These are phyloP conservation scores for Podochytrium sp. DNA, from an alignment of 192 early-diverging fungal species.

Conservation along the genomic window DNA sequence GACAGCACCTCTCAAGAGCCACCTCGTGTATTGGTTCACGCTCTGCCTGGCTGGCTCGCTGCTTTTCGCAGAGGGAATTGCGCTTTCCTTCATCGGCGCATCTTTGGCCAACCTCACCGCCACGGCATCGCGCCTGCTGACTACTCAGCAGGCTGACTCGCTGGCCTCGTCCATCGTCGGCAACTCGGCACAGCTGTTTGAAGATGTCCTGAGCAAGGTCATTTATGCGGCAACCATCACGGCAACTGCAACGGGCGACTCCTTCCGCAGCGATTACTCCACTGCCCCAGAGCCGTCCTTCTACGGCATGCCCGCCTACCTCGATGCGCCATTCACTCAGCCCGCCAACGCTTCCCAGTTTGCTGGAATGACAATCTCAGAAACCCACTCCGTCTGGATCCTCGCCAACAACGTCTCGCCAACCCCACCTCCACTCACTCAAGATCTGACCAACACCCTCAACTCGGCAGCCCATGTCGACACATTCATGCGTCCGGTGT, in stretches of 20 bases:
- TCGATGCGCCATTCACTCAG: slow-evolving; percentile 17
- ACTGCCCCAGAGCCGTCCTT: slow-evolving; percentile 22
- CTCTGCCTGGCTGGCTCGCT: slow-evolving; percentile 23
- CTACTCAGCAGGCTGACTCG: slow-evolving; percentile 25
- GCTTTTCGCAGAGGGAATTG: slow-evolving; percentile 23
- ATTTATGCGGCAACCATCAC: slow-evolving; percentile 8
- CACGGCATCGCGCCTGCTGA: slow-evolving; percentile 34
- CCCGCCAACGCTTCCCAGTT: slow-evolving; percentile 7
- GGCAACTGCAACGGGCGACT: slow-evolving; percentile 6
- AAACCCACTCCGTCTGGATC: slow-evolving; percentile 35
- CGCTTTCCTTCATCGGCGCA: slow-evolving; percentile 31
- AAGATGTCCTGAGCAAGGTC: slow-evolving; percentile 19
- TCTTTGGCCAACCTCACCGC: slow-evolving; percentile 28
- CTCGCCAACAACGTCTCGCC: slow-evolving; percentile 5
- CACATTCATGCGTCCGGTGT: slow-evolving; percentile 29
- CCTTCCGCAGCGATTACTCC: slow-evolving; percentile 24
- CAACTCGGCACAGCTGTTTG: slow-evolving; percentile 35
- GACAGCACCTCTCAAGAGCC: slow-evolving; percentile 2
- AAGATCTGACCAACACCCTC: slow-evolving; percentile 13
- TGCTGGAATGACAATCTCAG: slow-evolving; percentile 9
- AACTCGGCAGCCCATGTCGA: slow-evolving; percentile 35
- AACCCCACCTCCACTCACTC: slow-evolving; percentile 24
- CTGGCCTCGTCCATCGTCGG: slow-evolving; percentile 14
- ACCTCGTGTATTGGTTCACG: slow-evolving; percentile 27
- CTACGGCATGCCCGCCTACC: slow-evolving; percentile 11